Base-by-base conservation (phyloP, 352 stramenopile species). In the Globisporangium abappressorium region DNA sequence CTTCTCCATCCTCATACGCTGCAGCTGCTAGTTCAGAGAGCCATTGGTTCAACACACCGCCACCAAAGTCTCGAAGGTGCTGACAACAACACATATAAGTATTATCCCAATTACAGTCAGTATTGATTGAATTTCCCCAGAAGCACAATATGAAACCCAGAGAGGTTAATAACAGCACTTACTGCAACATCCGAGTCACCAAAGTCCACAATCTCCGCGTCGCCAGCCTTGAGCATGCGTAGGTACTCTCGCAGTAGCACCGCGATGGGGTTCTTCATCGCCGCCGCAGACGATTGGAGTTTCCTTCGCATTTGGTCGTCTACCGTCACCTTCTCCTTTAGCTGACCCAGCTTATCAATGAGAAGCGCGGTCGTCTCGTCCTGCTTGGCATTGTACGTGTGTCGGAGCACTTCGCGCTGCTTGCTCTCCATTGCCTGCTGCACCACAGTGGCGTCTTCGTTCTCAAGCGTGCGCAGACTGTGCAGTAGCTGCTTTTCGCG, bases 41-140 rank as follows among this genome's bases (percentile, higher is more conserved):
- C 78, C 73, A 81, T 9, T 53, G 24, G 0, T 64, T 3, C 30
- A 85, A 49, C 4, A 65, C 22, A 1, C 26, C 14, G 1, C 78
- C 70, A 6, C 74, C 72, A 55, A 68, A 85, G 8, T 70, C 64
- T 12, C 75, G 74, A 30, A 85, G 57, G 69, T 85, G 74, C 78
- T 85, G 24, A 26, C 24, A 26, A 26, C 24, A 26, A 26, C 24
- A 26, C 24, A 26, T 26, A 26, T 34, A 8, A 34, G 8, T n/a
- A 41, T 8, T 22, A 54, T 28, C 6, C 20, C 8, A 47, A 2
- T n/a, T 36, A 28, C 3, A 18, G 14, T 47, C 38, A 56, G 12
- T 38, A 3, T 15, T 2, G 15, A 20, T 8, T 8, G 4, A 51
- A 26, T 26, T 6, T 30, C 47, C 47, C 7, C 18, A 54, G 24